Percentiles rank a stretch among this genome's conserved stretches.
These are phyloP conservation scores for Carex littledalei DNA, from an alignment of 176 grass and related monocot species.

Conservation along the genomic window DNA sequence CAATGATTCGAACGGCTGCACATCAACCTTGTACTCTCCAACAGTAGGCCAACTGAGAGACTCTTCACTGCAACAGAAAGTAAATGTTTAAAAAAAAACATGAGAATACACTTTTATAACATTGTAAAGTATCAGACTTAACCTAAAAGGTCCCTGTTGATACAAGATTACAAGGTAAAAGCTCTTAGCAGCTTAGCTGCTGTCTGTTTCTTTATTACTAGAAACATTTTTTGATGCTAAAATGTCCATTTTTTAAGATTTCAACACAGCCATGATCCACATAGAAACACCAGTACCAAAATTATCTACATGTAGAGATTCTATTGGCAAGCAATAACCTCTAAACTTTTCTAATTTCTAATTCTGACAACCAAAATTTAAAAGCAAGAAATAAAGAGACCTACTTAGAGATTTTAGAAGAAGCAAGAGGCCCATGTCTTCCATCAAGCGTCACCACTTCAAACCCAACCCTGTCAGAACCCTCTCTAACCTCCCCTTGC, in stretches of 20 bases:
- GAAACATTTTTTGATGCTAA: neutral
- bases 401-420: conserved; percentile 58
- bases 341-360: neutral
- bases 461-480: conserved; percentile 64
- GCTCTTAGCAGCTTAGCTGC: no score
- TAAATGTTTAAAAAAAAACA: neutral
- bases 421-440: conserved; percentile 49
- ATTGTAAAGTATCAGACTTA: neutral
- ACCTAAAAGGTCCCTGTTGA: neutral
- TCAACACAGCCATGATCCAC: neutral
- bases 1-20: conserved; percentile 69
- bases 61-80: conserved; percentile 42
- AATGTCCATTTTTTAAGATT: neutral
- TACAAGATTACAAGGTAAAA: neutral
- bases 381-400: neutral
- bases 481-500: conserved; percentile 71
- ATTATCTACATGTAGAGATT: neutral
- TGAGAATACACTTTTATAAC: neutral
- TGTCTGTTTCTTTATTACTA: neutral
- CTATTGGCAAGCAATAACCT: neutral
- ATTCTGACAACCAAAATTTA: conserved; percentile 2
- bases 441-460: conserved; percentile 78
- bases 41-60: conserved; percentile 75
- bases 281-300: neutral
- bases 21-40: conserved; percentile 89